Evolutionary conservation across 140 eudicot genomes (phyloP).

Genomic region (Senecio squalidus): DNA sequence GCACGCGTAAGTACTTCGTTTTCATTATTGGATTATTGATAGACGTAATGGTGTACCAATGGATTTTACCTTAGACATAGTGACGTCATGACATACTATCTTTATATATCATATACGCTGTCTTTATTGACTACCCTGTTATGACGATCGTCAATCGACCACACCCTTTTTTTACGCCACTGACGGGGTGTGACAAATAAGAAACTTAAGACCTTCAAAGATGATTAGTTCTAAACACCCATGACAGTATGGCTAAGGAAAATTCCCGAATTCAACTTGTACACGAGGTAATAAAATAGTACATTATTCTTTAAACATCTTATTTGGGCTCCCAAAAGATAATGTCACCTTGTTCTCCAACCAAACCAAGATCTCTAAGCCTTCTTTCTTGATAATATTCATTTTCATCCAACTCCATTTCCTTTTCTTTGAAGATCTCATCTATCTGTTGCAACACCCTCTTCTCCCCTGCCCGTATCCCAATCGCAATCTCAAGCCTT

Average conservation of each 20-base stretch:
- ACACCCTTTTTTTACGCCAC: too few species aligned
- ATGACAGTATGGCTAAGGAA: constrained; percentile 8
- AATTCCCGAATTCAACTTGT: not conserved
- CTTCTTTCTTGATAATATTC: constrained; percentile 98
- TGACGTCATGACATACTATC: too few species aligned
- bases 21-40: too few species aligned
- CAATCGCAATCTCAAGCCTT: constrained; percentile 64
- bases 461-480: constrained; percentile 77
- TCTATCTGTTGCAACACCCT: constrained; percentile 78
- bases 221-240: not conserved
- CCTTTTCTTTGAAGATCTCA: constrained; percentile 55
- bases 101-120: too few species aligned
- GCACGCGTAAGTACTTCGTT: too few species aligned
- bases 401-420: constrained; percentile 51
- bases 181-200: too few species aligned
- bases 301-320: constrained; percentile 8
- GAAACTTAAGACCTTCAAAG: too few species aligned
- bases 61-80: too few species aligned
- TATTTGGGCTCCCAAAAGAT: constrained; percentile 88
- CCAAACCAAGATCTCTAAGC: constrained; percentile 88
- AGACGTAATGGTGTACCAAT: too few species aligned
- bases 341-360: constrained; percentile 91
- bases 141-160: too few species aligned
- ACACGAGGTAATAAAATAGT: constrained; percentile 10
- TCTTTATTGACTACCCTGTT: too few species aligned